Base-by-base conservation (phyloP, 176 grass and related monocot species). In the Eragrostis nindensis region DNA sequence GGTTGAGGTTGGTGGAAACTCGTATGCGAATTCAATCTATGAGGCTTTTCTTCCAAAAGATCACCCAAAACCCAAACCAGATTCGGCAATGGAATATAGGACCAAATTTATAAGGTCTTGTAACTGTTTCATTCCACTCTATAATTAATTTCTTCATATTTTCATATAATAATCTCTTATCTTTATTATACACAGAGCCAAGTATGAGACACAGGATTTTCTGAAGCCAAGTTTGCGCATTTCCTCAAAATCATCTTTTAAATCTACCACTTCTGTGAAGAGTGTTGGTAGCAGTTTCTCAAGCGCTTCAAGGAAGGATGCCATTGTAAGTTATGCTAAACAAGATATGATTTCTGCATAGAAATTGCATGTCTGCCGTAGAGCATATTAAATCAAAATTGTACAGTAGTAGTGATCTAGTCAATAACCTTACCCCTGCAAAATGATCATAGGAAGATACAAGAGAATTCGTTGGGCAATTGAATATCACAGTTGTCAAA, bases 11-110 rank as follows among this genome's bases (percentile, higher is more conserved):
- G 96, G 92, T 85, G 96, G 96, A 76, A 99, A 99, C 78, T 95
- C 96, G 39, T 99, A 95, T 84, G 96, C 96, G n/a, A 99, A 99
- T 86, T 95, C 96, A 73, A 99, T 99, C 74, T 99, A 99, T 80
- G 96, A 99, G 82, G 92, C 96, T 76, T 99, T 99, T 90, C 90
- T 99, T 71, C 88, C 96, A 39, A 92, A 86, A 90, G 89, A 89
- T 47, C 90, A 95, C 86, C 80, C 84, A 30, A 99, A 95, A 80
- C 96, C 96, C 64, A 99, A 83, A 78, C 38, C 84, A 52, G 84
- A 95, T 73, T 76, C 92, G n/a, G 69, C 75, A 11, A 76, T 94
- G 76, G 96, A 99, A 48, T 94, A 99, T 62, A 83, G 96, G 53
- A 91, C 75, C 62, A 87, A 95, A 78, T 99, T 95, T 79, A 95